Evolutionary conservation across 2,329 filamentous ascomycete species (phyloP), one percentile per base, ranked within the genome.

Genomic region (Cercospora citrullina): DNA sequence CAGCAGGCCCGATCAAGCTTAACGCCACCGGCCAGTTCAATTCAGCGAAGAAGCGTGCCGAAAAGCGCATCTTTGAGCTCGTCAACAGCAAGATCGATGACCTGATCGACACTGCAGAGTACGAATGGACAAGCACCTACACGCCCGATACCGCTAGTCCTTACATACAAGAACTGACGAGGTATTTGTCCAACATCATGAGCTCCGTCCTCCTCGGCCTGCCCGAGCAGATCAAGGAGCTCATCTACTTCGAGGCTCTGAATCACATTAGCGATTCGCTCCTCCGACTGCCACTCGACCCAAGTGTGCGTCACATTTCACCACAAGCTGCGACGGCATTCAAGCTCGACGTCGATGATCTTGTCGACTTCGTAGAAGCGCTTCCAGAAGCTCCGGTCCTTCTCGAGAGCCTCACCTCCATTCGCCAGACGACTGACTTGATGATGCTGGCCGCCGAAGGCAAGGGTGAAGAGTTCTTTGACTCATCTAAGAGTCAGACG

Each of bases 31-130:
- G 93, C 72, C 87, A 92, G 68, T 99, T 99, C 79, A 87, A 89
- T 48, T 89, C 87, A 75, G 94, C 96, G 77, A 97, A 97, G 81
- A 97, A 98, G 82, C 93, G 91, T 1, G 95, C 95, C 0, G 94
- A 97, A 77, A 97, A 97, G 81, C 91, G 96, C 36, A 98, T 99
- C 67, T 99, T 99, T 77, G 96, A 99, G 80, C 87, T 99, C 0
- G 95, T 99, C 71, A 98, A 99, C 81, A 96, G 92, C 66, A 99
- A 99, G 83, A 98, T 99, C 74, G 94, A 98, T 76, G 95, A 99
- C 77, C 86, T 99, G 10, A 91, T 99, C 64, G 94, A 97, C 75
- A 98, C 94, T 0, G 94, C 95, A 33, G 95, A 99, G 80, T 99
- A 99, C 77, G 93, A 98, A 79, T 99, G 95, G 90, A 87, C 86